Percentiles rank a stretch among this genome's conserved stretches.
Conservation (phyloP, 2,329 filamentous ascomycete genomes). For the Herpotrichia juniperi region DNA sequence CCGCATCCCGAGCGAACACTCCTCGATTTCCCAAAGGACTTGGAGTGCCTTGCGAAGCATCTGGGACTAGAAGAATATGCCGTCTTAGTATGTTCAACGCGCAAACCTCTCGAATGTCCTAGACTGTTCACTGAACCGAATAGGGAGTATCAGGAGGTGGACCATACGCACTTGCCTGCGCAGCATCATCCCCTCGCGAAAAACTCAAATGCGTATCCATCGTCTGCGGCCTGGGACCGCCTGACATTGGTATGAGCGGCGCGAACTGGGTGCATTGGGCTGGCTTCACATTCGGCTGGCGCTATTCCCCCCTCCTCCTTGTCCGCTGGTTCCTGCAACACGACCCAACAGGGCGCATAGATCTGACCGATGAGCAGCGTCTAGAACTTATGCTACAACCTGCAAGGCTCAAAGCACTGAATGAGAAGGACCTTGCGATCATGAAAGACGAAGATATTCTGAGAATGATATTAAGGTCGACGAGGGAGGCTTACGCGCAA, state of each 20-base stretch:
- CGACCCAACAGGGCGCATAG: constrained; percentile 30
- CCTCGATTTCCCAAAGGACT: constrained; percentile 29
- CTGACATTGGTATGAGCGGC: constrained; percentile 44
- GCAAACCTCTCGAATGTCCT: neutral
- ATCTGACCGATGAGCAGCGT: constrained; percentile 42
- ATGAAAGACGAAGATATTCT: constrained; percentile 28
- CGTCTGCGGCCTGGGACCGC: constrained; percentile 40
- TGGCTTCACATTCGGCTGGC: constrained; percentile 39
- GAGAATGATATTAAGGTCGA: constrained; percentile 24
- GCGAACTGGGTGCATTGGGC: constrained; percentile 27
- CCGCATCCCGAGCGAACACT: constrained; percentile 25
- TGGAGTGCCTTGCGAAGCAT: constrained; percentile 14
- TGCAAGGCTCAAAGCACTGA: neutral
- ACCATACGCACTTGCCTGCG: constrained; percentile 39
- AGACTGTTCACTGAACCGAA: constrained; percentile 8
- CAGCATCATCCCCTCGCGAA: constrained; percentile 19
- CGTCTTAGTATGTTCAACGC: constrained; percentile 25
- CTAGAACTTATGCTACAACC: constrained; percentile 23
- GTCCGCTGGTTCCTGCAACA: constrained; percentile 32
- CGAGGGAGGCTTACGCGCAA: constrained; percentile 33
- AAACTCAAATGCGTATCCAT: constrained; percentile 31
- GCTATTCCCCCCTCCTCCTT: constrained; percentile 22
- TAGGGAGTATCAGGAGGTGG: constrained; percentile 42
- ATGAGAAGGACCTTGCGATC: constrained; percentile 30
- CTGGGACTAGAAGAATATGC: constrained; percentile 27